phyloP scores from a whole-genome alignment of 129 eudicot species.

The Helianthus tuberosus region DNA sequence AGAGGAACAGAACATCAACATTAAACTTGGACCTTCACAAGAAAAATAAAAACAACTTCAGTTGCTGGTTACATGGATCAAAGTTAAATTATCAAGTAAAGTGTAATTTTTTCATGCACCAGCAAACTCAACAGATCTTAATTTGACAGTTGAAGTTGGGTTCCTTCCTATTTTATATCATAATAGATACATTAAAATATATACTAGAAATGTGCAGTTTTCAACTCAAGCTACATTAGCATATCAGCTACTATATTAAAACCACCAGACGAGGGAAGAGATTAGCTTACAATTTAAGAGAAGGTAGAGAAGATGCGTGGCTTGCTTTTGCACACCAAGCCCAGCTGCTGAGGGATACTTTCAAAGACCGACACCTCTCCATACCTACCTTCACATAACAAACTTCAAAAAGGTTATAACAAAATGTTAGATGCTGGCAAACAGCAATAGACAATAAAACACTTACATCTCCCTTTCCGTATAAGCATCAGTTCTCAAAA shows the following conservation, averaged over 20 bases:
- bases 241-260: background rate
- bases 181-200: background rate
- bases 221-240: background rate
- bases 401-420: background rate
- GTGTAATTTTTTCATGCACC: background rate
- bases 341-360: conserved; percentile 67
- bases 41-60: conserved; percentile 24
- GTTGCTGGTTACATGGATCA: conserved; percentile 1
- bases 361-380: conserved; percentile 47
- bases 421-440: conserved; percentile 6
- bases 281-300: conserved; percentile 74
- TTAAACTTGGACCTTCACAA: conserved; percentile 67
- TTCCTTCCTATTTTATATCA: background rate
- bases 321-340: conserved; percentile 61
- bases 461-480: conserved; percentile 78
- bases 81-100: conserved; percentile 3
- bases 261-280: background rate
- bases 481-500: conserved; percentile 70
- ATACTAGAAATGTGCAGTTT: background rate
- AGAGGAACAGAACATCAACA: conserved; percentile 58
- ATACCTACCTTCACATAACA: conserved; percentile 51
- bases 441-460: conserved; percentile 23
- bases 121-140: background rate
- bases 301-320: conserved; percentile 66
- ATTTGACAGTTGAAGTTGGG: background rate